Evolutionary conservation across 768 basidiomycete species (phyloP).

Genomic region (Leccinum rimulosum): DNA sequence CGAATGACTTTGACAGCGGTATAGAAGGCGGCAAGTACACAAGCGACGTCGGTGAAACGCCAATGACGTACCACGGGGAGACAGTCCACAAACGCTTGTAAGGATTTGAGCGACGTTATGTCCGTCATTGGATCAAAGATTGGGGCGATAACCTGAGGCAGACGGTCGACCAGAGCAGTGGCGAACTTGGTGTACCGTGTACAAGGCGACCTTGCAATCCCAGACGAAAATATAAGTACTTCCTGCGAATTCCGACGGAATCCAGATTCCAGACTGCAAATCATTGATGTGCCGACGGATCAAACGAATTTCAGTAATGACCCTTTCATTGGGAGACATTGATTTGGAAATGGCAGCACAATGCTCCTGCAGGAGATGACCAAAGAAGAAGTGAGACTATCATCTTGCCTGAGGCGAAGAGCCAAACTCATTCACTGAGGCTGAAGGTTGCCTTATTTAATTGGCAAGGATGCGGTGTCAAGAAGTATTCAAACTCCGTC

Average conservation of each 20-base stretch:
- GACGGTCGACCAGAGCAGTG: background rate
- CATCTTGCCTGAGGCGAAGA: no score
- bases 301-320: background rate
- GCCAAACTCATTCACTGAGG: no score
- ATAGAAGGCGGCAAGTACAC: constrained; percentile 3
- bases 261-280: background rate
- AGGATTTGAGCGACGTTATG: background rate
- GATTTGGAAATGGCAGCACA: no score
- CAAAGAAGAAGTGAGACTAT: no score
- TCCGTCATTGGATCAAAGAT: background rate
- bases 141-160: background rate
- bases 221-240: background rate
- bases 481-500: no score
- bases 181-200: background rate
- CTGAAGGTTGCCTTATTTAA: no score
- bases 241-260: background rate
- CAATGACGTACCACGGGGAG: background rate
- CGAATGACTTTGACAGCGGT: constrained; percentile 7
- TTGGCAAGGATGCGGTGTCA: no score
- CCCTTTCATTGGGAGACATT: no score
- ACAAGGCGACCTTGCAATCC: background rate
- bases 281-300: background rate
- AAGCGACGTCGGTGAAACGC: constrained; percentile 5
- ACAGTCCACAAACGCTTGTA: background rate
- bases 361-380: no score